Base-by-base conservation (phyloP, 2,329 filamentous ascomycete species). In the Sarocladiaceae sp. region DNA sequence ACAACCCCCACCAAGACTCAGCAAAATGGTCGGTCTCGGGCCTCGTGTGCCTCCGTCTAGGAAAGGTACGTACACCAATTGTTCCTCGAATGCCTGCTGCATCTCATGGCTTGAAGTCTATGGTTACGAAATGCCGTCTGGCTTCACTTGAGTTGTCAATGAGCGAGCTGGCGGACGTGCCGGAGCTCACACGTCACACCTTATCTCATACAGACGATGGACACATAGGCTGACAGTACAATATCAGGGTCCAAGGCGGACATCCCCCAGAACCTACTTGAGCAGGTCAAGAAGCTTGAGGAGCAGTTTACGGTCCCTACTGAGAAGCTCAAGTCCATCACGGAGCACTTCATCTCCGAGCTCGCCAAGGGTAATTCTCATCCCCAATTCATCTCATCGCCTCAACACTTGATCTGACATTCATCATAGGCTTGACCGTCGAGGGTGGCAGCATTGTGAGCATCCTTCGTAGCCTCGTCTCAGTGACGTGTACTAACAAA, bases 361-460 rank as follows among this genome's bases (percentile, higher is more conserved):
- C 82, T 99, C 52, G 81, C 85, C 57, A 96, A 96, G 72, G 91
- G 89, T 87, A 68, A 57, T 73, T 55, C 17, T 28, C 15, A 13
- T 15, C 4, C 33, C 15, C 12, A 17, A n/a, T 15, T 37, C 20
- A 42, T 18, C 47, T 51, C 35, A 20, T 6, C 8, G 11, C n/a
- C n/a, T n/a, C n/a, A n/a, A 4, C 12, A 26, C n/a, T 25, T 29
- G 18, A n/a, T 29, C 49, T 51, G 28, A 54, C 35, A 7, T 44
- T 18, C 4, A 52, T 29, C 5, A 26, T 55, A 90, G 90, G 91
- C 61, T 78, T 97, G 51, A 88, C 80, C 52, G 86, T 91, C 54
- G 87, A 96, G 71, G 93, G 93, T 56, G 92, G 91, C 55, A 95
- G 87, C 68, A 97, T 99, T 70, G 90, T 96, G 71, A 78, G 89